Percentiles rank a stretch among this genome's conserved stretches.
Evolutionary conservation across 257 asterid genomes (phyloP).

Genomic region (Knoxia roxburghii): DNA sequence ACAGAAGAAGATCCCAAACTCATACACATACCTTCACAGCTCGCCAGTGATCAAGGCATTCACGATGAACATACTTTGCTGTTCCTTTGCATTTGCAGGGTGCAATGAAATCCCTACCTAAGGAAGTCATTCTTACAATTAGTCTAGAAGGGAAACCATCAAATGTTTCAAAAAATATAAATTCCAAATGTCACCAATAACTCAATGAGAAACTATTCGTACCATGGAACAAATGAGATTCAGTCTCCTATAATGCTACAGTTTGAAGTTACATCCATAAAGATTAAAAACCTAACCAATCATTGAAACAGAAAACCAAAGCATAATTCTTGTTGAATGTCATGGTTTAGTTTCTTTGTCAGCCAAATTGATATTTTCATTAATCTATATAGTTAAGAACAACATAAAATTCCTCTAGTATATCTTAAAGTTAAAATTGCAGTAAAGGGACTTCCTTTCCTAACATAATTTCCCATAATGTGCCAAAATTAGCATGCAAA

Average conservation of each 20-base stretch:
- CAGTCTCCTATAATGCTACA: not conserved
- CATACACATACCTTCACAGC: constrained; percentile 64
- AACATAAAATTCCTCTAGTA: not conserved
- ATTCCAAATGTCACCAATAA: not conserved
- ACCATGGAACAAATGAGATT: not conserved
- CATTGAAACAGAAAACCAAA: not conserved
- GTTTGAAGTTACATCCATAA: not conserved
- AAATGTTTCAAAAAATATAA: not conserved
- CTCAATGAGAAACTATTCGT: not conserved
- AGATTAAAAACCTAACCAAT: not conserved
- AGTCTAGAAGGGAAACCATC: not conserved
- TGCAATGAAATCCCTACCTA: constrained; percentile 96
- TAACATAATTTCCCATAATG: not conserved
- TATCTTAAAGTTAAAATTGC: not conserved
- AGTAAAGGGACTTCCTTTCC: constrained; percentile 3
- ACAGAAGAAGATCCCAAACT: not conserved
- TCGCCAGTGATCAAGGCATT: constrained; percentile 97
- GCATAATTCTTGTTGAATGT: not conserved
- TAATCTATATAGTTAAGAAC: not conserved
- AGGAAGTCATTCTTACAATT: constrained; percentile 20
- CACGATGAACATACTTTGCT: constrained; percentile 78
- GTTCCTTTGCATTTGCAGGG: constrained; percentile 99
- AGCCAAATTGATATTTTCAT: not conserved
- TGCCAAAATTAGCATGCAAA: not conserved
- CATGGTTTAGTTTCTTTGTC: not conserved